Base-by-base conservation (phyloP, 176 grass and related monocot species). In the Carex kokanica region DNA sequence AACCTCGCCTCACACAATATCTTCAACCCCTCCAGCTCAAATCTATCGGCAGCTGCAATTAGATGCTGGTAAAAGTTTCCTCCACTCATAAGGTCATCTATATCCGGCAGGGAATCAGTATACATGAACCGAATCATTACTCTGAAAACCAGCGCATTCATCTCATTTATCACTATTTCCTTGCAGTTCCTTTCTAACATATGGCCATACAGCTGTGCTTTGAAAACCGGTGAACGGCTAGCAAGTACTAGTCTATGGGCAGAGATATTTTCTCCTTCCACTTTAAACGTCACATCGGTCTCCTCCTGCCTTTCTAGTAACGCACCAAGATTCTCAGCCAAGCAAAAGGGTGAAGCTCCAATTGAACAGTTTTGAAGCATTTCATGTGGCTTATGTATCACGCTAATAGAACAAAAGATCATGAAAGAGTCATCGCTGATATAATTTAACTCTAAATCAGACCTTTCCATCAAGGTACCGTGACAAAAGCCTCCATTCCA, bases 121-220 rank as follows among this genome's bases (percentile, higher is more conserved):
- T 91, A 91, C 14, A 88, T 80, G 49, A 88, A 92, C 41, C 85
- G 56, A 53, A 89, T 84, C 52, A 91, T 43, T 21, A 74, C 68
- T 64, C 80, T 78, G 25, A 59, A 59, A 59, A 85, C 87, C 17
- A 1, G 0, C 2, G 84, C 64, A 16, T 85, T 29, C 90, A 91
- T 55, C 52, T 41, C 59, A 4, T 70, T n/a, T n/a, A n/a, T n/a
- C n/a, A n/a, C 9, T 16, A 92, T 82, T 49, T 49, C 25, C 12
- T 17, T 16, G 27, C 29, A 70, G n/a, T 60, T 24, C 0, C 17
- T 57, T 51, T 91, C 73, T 1, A 43, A 41, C 80, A 66, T 41
- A 25, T 49, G 11, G 23, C 59, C 57, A 16, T 23, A 60, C 72
- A 91, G 64, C 78, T 86, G 32, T 4, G 87, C 63, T 6, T 52